A percentile compares a stretch with the other conserved stretches of the same genome.
phyloP scores from a whole-genome alignment of 176 grass and related monocot genomes.

The Zea luxurians region DNA sequence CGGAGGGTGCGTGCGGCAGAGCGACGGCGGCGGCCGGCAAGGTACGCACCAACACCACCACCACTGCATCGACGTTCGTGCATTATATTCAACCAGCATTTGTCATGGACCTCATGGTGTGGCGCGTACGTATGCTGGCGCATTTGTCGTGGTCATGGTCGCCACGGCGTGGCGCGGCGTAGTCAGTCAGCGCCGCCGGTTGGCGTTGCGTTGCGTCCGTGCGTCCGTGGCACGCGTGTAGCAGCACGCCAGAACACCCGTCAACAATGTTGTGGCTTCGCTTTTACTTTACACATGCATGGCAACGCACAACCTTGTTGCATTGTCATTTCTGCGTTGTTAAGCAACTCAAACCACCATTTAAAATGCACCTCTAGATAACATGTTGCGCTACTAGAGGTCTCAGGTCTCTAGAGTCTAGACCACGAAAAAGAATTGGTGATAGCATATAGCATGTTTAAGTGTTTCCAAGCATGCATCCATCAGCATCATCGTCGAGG shows the following conservation, averaged over 20 bases:
- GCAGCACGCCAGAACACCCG: conserved; percentile 22
- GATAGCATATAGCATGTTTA: background rate
- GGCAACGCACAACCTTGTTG: background rate
- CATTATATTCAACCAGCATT: background rate
- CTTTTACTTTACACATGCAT: conserved; percentile 26
- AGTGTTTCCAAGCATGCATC: conserved; percentile 9
- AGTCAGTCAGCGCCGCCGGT: background rate
- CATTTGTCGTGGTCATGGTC: background rate
- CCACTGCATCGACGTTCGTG: background rate
- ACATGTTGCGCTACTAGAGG: background rate
- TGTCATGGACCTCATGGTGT: background rate
- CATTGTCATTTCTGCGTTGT: background rate
- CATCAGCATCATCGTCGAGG: background rate
- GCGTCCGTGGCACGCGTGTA: conserved; percentile 21
- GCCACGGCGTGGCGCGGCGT: background rate
- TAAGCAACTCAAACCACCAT: background rate
- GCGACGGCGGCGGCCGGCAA: conserved; percentile 5
- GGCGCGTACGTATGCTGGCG: background rate
- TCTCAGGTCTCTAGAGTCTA: background rate
- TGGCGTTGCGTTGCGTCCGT: conserved; percentile 32
- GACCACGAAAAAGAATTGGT: background rate
- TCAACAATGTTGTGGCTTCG: conserved; percentile 24
- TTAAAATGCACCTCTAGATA: background rate
- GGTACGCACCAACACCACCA: conserved; percentile 27
- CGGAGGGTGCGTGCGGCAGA: conserved; percentile 16